phyloP scores from a whole-genome alignment of 2,329 filamentous ascomycete genomes.

The Xylaria sp. region DNA sequence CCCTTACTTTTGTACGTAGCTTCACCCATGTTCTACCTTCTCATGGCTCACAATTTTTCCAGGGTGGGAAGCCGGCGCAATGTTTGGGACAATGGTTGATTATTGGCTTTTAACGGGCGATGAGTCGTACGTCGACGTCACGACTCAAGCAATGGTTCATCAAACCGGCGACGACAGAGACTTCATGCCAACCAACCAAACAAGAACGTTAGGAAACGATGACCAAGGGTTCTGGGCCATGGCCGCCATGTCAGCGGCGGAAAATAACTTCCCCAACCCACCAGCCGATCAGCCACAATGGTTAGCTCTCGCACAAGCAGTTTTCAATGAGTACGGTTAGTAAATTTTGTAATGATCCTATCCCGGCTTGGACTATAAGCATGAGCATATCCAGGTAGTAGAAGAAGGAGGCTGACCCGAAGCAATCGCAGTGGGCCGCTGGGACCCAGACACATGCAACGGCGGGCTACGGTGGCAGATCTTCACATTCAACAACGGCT shows the following conservation, averaged over 20 bases:
- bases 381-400: not conserved
- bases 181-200: conserved; percentile 75
- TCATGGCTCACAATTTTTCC: conserved; percentile 35
- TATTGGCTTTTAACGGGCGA: conserved; percentile 79
- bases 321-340: conserved; percentile 76
- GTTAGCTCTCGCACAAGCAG: conserved; percentile 80
- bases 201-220: conserved; percentile 72
- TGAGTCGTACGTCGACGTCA: conserved; percentile 69
- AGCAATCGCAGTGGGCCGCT: conserved; percentile 62
- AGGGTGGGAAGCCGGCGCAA: conserved; percentile 78
- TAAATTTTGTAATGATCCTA: not conserved
- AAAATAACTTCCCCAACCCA: conserved; percentile 78
- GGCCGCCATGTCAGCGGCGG: conserved; percentile 80
- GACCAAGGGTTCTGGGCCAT: conserved; percentile 89
- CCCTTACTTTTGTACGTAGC: conserved; percentile 70
- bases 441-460: conserved; percentile 72
- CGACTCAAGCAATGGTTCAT: conserved; percentile 67
- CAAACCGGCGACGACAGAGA: conserved; percentile 69
- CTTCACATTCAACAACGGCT: conserved; percentile 78
- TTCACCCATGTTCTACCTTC: not conserved
- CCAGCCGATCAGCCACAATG: conserved; percentile 72
- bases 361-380: not conserved
- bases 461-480: conserved; percentile 90
- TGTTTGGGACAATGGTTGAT: conserved; percentile 77
- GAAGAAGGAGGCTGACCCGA: conserved; percentile 4